phyloP scores from a whole-genome alignment of 306 rosid genomes.

The Erythrophleum fordii region DNA sequence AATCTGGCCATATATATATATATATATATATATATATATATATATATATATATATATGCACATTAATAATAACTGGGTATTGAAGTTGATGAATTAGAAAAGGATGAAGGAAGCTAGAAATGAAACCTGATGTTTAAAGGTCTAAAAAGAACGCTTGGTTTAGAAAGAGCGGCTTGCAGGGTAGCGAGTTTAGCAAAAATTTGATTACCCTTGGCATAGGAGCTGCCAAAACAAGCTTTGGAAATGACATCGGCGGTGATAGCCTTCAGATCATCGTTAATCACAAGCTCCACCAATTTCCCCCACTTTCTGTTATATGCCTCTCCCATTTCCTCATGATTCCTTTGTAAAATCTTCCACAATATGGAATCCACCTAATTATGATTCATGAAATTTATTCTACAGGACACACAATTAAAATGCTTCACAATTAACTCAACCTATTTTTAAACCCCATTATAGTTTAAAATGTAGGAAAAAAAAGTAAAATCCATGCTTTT shows the following conservation, averaged over 20 bases:
- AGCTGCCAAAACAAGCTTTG: slow-evolving; percentile 44
- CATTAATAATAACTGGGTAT: neutral
- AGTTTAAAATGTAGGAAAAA: too few relatives aligned
- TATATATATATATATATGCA: neutral
- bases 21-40: too few relatives aligned
- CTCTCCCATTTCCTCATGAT: slow-evolving; percentile 36
- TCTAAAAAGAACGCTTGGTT: slow-evolving; percentile 38
- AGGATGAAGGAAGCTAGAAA: neutral
- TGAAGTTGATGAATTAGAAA: neutral
- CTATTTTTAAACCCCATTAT: too few relatives aligned
- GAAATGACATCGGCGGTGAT: slow-evolving; percentile 42
- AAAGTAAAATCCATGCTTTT: too few relatives aligned
- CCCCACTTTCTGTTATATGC: slow-evolving; percentile 16
- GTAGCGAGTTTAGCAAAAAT: slow-evolving; percentile 39
- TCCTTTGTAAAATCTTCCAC: slow-evolving; percentile 34
- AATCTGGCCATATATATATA: slow-evolving; percentile 18
- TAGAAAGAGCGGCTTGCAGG: slow-evolving; percentile 33
- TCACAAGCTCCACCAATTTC: slow-evolving; percentile 30
- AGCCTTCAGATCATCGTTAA: slow-evolving; percentile 38
- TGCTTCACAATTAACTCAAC: too few relatives aligned
- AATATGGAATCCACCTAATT: slow-evolving; percentile 30
- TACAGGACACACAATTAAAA: too few relatives aligned
- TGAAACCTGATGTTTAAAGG: slow-evolving; percentile 32
- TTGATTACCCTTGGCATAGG: slow-evolving; percentile 42
- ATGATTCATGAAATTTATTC: too few relatives aligned